A percentile compares a stretch with the other conserved stretches of the same genome.
These are phyloP conservation scores for Trametes cingulata DNA, from an alignment of 768 basidiomycete genomes.

Conservation along the genomic window DNA sequence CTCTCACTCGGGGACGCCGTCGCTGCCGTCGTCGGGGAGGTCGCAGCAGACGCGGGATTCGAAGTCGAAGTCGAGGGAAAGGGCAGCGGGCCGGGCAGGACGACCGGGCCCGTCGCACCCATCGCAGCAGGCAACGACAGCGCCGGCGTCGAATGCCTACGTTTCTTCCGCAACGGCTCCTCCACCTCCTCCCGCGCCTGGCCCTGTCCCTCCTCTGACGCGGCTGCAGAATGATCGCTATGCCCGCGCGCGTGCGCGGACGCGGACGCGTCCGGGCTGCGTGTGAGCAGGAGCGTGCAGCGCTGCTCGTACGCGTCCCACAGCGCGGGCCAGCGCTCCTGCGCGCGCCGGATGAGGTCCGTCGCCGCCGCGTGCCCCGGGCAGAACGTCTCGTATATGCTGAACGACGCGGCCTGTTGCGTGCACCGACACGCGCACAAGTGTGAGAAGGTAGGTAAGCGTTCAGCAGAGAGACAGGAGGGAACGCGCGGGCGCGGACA, in stretches of 20 bases:
- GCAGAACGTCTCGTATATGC: conserved; percentile 84
- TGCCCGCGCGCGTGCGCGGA: neutral
- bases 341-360: conserved; percentile 67
- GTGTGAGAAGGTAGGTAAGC: neutral
- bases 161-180: conserved; percentile 13
- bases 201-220: conserved; percentile 5
- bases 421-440: conserved; percentile 19
- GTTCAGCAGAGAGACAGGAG: conserved; percentile 1
- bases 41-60: conserved; percentile 1
- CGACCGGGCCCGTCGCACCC: neutral
- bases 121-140: conserved; percentile 4
- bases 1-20: neutral
- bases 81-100: neutral
- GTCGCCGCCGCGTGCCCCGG: conserved; percentile 83
- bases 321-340: conserved; percentile 63
- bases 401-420: conserved; percentile 74
- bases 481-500: neutral
- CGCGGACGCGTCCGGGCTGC: conserved; percentile 9
- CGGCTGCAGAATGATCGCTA: conserved; percentile 2
- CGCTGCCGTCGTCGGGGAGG: neutral
- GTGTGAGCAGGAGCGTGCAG: conserved; percentile 56
- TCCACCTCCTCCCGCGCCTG: neutral
- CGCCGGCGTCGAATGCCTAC: conserved; percentile 26
- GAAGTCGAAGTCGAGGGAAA: neutral
- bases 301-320: conserved; percentile 85